Base-by-base conservation (phyloP, 768 basidiomycete genomes). In the Tephrocybe sp. region DNA sequence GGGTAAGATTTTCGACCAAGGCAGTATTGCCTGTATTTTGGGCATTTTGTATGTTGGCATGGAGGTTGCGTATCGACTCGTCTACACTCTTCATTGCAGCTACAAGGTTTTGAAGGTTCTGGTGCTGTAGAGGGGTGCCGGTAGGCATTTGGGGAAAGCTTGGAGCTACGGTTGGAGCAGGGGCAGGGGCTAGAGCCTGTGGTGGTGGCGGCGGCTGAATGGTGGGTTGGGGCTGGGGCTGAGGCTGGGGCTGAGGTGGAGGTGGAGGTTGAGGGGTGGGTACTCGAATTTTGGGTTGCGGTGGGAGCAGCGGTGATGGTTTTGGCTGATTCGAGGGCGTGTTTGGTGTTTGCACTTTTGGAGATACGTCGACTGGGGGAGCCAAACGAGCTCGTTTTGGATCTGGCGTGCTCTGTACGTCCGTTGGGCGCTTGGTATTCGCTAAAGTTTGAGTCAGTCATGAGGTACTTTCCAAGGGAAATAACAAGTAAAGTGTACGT, bases 301-400 rank as follows among this genome's bases (percentile, higher is more conserved):
- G 56, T 37, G 23, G 60, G 42, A 52, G 57, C 16, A 50, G 54
- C 24, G 51, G 60, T n/a, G 61, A 59, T 8, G 53, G 53, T 22
- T 61, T 58, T 16, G 60, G 42, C 27, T 60, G 63, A 18, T 50
- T 60, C 41, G 68, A 52, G 16, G 64, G 59, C 5, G 51, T 54
- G 23, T 52, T 52, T 8, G 59, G 55, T 4, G 61, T 46, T 16
- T 62, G 55, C 29, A 50, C 33, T 47, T 62, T 58, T 19, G 63
- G 61, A 16, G 55, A 59, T 22, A 57, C 61, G 13, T 60, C 59
- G n/a, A 47, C 40, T 22, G 56, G 55, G 8, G 65, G 52, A 11
- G 63, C 60, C 11, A 75, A 54, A 30, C 71, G 68, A 6, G 64
- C 64, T 45, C 74, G 72, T 57, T 82, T 82, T 22, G 72, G 19